A percentile compares a stretch with the other conserved stretches of the same genome.
Evolutionary conservation across 495 filamentous ascomycete genomes (phyloP).

Genomic region (Talaromyces wortmannii): DNA sequence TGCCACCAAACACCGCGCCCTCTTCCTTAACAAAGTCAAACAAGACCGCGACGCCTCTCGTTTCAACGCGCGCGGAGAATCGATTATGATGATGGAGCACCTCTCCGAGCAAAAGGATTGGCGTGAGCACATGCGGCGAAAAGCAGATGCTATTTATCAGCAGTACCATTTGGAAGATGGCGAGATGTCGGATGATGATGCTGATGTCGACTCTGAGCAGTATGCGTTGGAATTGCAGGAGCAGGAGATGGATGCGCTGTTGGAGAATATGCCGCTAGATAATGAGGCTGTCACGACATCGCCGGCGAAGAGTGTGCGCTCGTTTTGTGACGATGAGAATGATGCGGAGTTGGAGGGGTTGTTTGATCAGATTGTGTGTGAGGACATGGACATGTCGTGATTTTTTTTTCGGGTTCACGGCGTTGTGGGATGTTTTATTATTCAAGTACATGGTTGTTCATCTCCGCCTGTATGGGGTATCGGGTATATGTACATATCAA

Average conservation of each 20-base stretch:
- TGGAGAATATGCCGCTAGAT: conserved; percentile 16
- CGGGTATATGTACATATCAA: conserved; percentile 17
- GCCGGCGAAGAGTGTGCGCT: conserved; percentile 22
- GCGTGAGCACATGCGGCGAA: conserved; percentile 36
- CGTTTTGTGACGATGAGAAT: conserved; percentile 48
- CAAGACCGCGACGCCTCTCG: conserved; percentile 62
- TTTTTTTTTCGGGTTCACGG: background rate
- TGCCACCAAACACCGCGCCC: conserved; percentile 31
- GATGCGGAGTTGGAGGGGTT: conserved; percentile 48
- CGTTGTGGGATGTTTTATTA: background rate
- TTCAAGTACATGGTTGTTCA: background rate
- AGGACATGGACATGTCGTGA: conserved; percentile 34
- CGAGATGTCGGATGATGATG: conserved; percentile 17
- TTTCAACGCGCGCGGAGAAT: conserved; percentile 66
- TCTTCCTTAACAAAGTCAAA: conserved; percentile 76
- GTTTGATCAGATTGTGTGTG: conserved; percentile 32
- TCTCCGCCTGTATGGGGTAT: conserved; percentile 2
- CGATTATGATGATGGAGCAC: conserved; percentile 50
- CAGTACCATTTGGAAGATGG: conserved; percentile 33
- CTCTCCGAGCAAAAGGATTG: conserved; percentile 42
- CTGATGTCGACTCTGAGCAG: conserved; percentile 18
- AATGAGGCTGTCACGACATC: conserved; percentile 22
- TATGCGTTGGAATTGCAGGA: conserved; percentile 23
- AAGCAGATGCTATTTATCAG: conserved; percentile 18
- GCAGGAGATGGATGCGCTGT: conserved; percentile 22